Evolutionary conservation across 805 yeast genomes (phyloP).

Genomic region (Starmerella floricola): DNA sequence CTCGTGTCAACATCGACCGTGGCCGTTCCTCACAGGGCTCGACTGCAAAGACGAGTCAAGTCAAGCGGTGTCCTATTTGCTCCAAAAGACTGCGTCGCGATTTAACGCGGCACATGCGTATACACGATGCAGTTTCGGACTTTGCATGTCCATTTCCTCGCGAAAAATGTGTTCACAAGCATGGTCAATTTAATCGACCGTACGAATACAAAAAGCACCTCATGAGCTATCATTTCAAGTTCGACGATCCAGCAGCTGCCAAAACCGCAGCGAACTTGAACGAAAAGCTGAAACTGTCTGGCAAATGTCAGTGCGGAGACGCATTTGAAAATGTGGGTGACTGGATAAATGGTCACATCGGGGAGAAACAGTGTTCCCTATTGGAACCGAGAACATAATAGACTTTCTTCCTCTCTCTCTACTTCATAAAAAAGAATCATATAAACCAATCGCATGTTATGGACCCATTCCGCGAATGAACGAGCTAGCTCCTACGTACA

Average conservation of each 20-base stretch:
- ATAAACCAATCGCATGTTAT: too few relatives aligned
- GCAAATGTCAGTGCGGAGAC: constrained; percentile 44
- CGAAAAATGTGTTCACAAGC: constrained; percentile 43
- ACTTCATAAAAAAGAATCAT: too few relatives aligned
- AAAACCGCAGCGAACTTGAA: constrained; percentile 39
- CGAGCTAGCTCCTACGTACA: too few relatives aligned
- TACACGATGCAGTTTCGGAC: constrained; percentile 45
- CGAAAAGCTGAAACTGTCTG: constrained; percentile 41
- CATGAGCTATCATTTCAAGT: constrained; percentile 46
- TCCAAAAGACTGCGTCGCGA: constrained; percentile 46
- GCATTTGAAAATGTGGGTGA: constrained; percentile 36
- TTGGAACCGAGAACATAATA: background rate
- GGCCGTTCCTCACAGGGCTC: background rate
- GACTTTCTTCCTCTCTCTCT: too few relatives aligned
- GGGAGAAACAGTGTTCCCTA: background rate
- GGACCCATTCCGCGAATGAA: too few relatives aligned
- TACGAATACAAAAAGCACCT: constrained; percentile 58
- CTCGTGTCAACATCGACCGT: too few relatives aligned
- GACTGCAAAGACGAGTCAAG: background rate
- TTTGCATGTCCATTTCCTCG: constrained; percentile 49
- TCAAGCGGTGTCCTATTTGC: constrained; percentile 38
- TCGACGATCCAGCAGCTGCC: constrained; percentile 36
- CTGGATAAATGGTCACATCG: constrained; percentile 47
- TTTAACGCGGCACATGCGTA: constrained; percentile 49
- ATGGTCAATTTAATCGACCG: constrained; percentile 54